Evolutionary conservation across 164 flowering plant species (phyloP), one percentile per base, ranked within the genome.

Genomic region (Litsea cubeba): DNA sequence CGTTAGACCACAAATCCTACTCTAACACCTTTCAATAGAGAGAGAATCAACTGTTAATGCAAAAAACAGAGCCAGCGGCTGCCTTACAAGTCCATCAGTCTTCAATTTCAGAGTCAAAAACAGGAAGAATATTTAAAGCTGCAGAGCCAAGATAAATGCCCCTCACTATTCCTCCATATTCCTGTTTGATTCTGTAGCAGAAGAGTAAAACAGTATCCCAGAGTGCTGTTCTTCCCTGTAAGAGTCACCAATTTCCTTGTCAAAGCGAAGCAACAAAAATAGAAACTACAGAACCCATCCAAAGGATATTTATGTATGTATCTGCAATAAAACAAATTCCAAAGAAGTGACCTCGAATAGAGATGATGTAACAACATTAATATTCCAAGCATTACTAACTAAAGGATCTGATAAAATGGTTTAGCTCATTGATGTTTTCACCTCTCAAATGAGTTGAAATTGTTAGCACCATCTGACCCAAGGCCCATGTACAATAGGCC

Each of bases 141-240:
- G 97, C 80, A 24, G 98, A 90, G 74, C 92, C 88, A 75, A 95
- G 91, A 79, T 91, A 95, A 88, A 95, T 82, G 54, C 99, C 99
- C 25, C 95, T 84, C 57, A 95, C 84, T n/a, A 93, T 70, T 30
- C 94, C 96, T 78, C 93, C 97, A 81, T 90, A 92, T 50, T 82
- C 88, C 6, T 76, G 69, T 80, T 86, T 91, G 62, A 93, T 86
- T 81, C 84, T 84, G 73, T 93, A 85, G 81, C 96, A 91, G 69
- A 95, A 72, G 35, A 93, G 89, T 87, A 93, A 83, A 74, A 95
- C 82, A 63, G 98, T 87, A 86, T 95, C 99, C 99, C 99, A 95
- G 8, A 95, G 78, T 17, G 99, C 96, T 12, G 91, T 89, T 79
- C 98, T 88, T 72, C 98, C 97, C 99, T 95, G 96, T 28, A 77